Conservation (phyloP, 257 asterid species). For the Solanum raphanifolium region DNA sequence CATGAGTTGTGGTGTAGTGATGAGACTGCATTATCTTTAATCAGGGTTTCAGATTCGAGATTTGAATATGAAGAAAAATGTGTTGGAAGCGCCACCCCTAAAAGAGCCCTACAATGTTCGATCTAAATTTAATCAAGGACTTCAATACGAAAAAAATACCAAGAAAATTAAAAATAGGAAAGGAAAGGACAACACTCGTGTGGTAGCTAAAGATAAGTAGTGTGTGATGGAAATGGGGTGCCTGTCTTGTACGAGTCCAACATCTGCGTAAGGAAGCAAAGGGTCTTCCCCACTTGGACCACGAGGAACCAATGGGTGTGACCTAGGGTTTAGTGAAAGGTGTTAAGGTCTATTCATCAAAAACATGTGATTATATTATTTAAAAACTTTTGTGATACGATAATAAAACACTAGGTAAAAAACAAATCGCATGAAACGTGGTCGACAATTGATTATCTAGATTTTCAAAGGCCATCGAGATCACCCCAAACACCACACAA, state of each 20-base stretch:
- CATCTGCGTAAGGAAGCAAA: not conserved
- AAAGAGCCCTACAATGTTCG: rapidly evolving
- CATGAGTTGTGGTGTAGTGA: not conserved
- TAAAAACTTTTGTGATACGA: not conserved
- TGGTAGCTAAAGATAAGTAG: not conserved
- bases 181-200: not conserved
- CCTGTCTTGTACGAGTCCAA: not conserved
- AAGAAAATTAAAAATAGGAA: not conserved
- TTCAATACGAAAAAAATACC: not conserved
- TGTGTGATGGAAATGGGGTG: not conserved
- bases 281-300: not conserved
- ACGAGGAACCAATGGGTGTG: not conserved
- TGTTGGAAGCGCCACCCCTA: rapidly evolving
- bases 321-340: not conserved
- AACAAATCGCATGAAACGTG: constrained; percentile 30
- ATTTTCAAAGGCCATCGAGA: constrained; percentile 31
- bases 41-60: rapidly evolving
- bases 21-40: too few relatives aligned
- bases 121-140: too few relatives aligned
- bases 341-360: not conserved
- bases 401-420: constrained; percentile 21
- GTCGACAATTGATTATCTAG: constrained; percentile 15
- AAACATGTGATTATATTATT: not conserved
- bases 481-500: constrained; percentile 23
- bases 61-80: rapidly evolving